These are phyloP conservation scores for Septoria petroselini DNA, from an alignment of 2,329 filamentous ascomycete genomes.

Conservation along the genomic window DNA sequence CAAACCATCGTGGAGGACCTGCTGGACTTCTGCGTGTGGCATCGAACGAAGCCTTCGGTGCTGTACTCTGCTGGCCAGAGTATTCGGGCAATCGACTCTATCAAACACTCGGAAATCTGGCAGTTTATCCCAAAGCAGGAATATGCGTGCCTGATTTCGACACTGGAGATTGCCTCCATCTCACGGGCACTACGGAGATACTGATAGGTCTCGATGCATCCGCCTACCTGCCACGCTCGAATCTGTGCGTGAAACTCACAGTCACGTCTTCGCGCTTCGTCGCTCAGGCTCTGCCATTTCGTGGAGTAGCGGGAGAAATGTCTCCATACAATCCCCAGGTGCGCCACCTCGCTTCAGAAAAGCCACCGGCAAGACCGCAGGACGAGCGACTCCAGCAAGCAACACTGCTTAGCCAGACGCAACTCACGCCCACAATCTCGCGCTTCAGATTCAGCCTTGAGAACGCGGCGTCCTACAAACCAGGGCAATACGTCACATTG, in stretches of 20 bases:
- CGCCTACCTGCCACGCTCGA: slow-evolving; percentile 63
- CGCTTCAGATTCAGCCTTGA: slow-evolving; percentile 60
- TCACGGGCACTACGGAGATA: slow-evolving; percentile 66
- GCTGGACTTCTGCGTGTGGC: slow-evolving; percentile 70
- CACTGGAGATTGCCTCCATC: slow-evolving; percentile 69
- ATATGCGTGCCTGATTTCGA: slow-evolving; percentile 71
- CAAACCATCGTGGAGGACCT: slow-evolving; percentile 74
- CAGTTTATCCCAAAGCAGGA: slow-evolving; percentile 63
- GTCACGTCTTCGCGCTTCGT: slow-evolving; percentile 63
- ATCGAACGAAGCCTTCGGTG: slow-evolving; percentile 49
- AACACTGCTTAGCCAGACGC: slow-evolving; percentile 56
- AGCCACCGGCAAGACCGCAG: slow-evolving; percentile 27
- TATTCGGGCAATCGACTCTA: slow-evolving; percentile 83
- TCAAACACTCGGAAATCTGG: slow-evolving; percentile 76
- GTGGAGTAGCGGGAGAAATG: slow-evolving; percentile 56
- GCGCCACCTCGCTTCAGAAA: slow-evolving; percentile 62
- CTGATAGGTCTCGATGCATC: slow-evolving; percentile 63
- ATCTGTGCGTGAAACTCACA: slow-evolving; percentile 67
- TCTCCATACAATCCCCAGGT: slow-evolving; percentile 79
- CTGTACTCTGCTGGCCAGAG: slow-evolving; percentile 70
- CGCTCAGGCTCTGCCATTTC: slow-evolving; percentile 63
- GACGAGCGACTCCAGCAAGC: slow-evolving; percentile 44
- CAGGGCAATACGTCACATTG: slow-evolving; percentile 76
- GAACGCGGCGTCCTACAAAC: slow-evolving; percentile 51
- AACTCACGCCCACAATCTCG: slow-evolving; percentile 64